These are phyloP conservation scores for Clavaria fumosa DNA, from an alignment of 768 basidiomycete genomes.

Conservation along the genomic window DNA sequence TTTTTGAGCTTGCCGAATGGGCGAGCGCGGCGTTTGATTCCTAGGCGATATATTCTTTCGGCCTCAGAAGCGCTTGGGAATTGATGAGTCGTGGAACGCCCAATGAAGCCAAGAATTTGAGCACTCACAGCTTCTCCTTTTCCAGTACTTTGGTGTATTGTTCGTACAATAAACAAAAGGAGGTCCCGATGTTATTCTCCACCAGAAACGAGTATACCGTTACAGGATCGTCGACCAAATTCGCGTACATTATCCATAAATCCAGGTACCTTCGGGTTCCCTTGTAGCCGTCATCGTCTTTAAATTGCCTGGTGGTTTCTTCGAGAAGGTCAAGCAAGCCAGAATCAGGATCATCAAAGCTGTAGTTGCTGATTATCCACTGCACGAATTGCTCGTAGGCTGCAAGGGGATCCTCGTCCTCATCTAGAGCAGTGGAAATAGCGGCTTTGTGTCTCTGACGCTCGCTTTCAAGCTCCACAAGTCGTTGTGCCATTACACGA, in stretches of 20 bases:
- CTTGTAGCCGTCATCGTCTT: constrained; percentile 70
- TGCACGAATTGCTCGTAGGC: constrained; percentile 77
- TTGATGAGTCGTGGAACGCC: constrained; percentile 5
- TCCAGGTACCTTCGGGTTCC: constrained; percentile 84
- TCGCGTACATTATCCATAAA: constrained; percentile 81
- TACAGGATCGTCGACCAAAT: constrained; percentile 58
- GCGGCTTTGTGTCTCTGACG: constrained; percentile 23
- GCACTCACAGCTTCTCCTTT: constrained; percentile 54
- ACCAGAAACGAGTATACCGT: constrained; percentile 61
- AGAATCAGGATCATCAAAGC: constrained; percentile 49
- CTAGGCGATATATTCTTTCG: constrained; percentile 67
- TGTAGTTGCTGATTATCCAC: constrained; percentile 76
- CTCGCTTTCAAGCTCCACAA: constrained; percentile 11
- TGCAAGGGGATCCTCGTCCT: constrained; percentile 79
- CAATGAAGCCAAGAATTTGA: constrained; percentile 3
- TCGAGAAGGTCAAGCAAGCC: constrained; percentile 73
- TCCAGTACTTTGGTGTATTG: constrained; percentile 80
- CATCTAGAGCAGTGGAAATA: constrained; percentile 39
- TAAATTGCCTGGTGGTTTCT: constrained; percentile 68
- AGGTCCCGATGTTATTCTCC: constrained; percentile 58
- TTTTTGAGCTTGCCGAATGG: constrained; percentile 76
- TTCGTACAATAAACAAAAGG: constrained; percentile 73
- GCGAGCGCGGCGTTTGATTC: constrained; percentile 65
- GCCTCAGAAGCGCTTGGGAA: constrained; percentile 73
- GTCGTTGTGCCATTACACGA: neutral